Conservation (phyloP, 352 stramenopile species). For the Phytopythium vexans region DNA sequence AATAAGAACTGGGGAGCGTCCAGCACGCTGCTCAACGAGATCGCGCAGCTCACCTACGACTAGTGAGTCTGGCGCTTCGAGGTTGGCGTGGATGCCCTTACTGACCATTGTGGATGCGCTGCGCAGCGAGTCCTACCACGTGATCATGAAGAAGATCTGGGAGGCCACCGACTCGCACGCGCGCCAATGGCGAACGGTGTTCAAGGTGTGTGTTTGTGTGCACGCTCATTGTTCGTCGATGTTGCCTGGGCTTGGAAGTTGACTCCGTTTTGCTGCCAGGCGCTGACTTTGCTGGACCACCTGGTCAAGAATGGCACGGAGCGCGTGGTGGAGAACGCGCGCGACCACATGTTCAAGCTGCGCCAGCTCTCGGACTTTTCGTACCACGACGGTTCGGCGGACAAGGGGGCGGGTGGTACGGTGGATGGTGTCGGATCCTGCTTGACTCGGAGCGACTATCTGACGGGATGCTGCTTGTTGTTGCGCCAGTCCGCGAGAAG, state of each 20-base stretch:
- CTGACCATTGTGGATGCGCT: slow-evolving; percentile 1
- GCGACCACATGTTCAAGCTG: slow-evolving; percentile 93
- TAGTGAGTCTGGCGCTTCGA: slow-evolving; percentile 45
- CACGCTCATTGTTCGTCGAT: too few species aligned
- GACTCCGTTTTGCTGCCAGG: slow-evolving; percentile 15
- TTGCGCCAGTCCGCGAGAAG: slow-evolving; percentile 77
- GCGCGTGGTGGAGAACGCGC: slow-evolving; percentile 96
- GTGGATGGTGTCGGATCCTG: neutral
- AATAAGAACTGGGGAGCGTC: slow-evolving; percentile 99
- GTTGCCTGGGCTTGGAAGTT: neutral
- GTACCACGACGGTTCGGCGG: slow-evolving; percentile 83
- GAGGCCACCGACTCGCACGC: slow-evolving; percentile 88
- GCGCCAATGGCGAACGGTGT: slow-evolving; percentile 95
- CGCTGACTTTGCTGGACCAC: slow-evolving; percentile 94
- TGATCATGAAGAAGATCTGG: slow-evolving; percentile 95
- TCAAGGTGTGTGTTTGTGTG: slow-evolving; percentile 72
- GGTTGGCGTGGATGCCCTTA: neutral
- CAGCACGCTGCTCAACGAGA: slow-evolving; percentile 97
- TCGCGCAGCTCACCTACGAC: slow-evolving; percentile 97
- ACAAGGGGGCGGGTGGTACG: slow-evolving; percentile 81
- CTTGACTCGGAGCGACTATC: neutral
- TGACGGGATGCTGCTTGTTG: neutral
- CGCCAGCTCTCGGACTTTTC: slow-evolving; percentile 86
- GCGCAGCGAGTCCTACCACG: slow-evolving; percentile 80
- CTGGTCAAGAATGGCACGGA: slow-evolving; percentile 98